Evolutionary conservation across 352 stramenopile species (phyloP).

Genomic region (Globisporangium polare): DNA sequence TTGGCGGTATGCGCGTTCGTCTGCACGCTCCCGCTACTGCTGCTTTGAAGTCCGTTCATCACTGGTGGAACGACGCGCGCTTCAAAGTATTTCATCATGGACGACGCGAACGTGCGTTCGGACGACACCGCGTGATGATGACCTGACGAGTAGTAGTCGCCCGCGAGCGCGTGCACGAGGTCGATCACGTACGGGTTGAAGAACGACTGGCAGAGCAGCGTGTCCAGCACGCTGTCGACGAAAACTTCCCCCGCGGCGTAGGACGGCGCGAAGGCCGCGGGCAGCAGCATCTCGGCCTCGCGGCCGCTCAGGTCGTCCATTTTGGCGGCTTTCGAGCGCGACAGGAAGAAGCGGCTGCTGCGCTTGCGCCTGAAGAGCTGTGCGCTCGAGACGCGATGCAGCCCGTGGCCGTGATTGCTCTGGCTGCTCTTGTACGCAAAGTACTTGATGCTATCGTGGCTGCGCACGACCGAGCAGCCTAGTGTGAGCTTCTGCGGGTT

Average conservation of each 20-base stretch:
- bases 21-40: neutral
- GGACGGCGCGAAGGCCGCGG: slow-evolving; percentile 34
- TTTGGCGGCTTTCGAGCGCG: slow-evolving; percentile 15
- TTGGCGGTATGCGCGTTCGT: neutral
- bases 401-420: slow-evolving; percentile 16
- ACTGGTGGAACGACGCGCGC: too few relatives aligned
- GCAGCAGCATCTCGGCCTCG: slow-evolving; percentile 25
- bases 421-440: slow-evolving; percentile 49
- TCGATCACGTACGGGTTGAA: slow-evolving; percentile 72
- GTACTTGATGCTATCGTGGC: slow-evolving; percentile 49
- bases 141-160: slow-evolving; percentile 29
- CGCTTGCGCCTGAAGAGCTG: neutral
- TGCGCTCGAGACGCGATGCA: slow-evolving; percentile 14
- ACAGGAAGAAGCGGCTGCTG: slow-evolving; percentile 2
- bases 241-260: slow-evolving; percentile 60
- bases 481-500: slow-evolving; percentile 13
- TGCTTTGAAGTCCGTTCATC: neutral
- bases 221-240: slow-evolving; percentile 57
- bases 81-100: slow-evolving; percentile 30
- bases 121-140: neutral
- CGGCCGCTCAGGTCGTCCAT: slow-evolving; percentile 5
- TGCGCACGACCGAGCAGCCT: slow-evolving; percentile 46
- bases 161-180: slow-evolving; percentile 44
- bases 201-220: slow-evolving; percentile 64
- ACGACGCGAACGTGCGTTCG: slow-evolving; percentile 23